phyloP scores from a whole-genome alignment of 768 basidiomycete genomes.

The Calvatia gigantea region DNA sequence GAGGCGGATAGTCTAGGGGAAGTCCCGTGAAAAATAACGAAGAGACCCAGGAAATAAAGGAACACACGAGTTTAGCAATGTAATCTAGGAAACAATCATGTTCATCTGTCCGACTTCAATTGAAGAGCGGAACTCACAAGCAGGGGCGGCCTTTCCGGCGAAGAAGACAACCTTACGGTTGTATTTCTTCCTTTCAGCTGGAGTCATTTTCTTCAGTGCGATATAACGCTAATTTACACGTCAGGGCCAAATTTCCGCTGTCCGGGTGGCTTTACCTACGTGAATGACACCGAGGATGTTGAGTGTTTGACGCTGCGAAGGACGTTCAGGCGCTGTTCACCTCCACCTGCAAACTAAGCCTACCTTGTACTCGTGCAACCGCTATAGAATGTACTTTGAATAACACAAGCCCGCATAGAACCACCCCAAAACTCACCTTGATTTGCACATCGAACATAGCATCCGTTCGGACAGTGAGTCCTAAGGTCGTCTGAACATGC shows the following conservation, averaged over 20 bases:
- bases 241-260: background rate
- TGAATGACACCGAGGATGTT: conserved; percentile 91
- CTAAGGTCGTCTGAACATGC: conserved; percentile 68
- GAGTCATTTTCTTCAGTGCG: conserved; percentile 71
- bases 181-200: conserved; percentile 77
- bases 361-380: conserved; percentile 91
- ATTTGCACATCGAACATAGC: conserved; percentile 94
- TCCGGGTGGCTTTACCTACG: conserved; percentile 37
- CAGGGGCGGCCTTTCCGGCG: conserved; percentile 96
- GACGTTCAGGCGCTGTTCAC: background rate
- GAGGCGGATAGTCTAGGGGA: conserved; percentile 74
- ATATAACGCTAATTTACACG: conserved; percentile 65
- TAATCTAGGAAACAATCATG: conserved; percentile 50
- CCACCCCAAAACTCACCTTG: conserved; percentile 48
- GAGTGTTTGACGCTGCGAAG: conserved; percentile 78
- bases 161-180: conserved; percentile 93
- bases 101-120: background rate
- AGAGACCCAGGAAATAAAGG: conserved; percentile 9
- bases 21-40: background rate
- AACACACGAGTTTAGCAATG: conserved; percentile 78
- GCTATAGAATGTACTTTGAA: conserved; percentile 38
- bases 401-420: background rate
- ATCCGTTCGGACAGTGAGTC: conserved; percentile 65
- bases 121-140: conserved; percentile 47
- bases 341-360: background rate